phyloP scores from a whole-genome alignment of 1,139 yeast genomes.

The Waltiozyma sp. region DNA sequence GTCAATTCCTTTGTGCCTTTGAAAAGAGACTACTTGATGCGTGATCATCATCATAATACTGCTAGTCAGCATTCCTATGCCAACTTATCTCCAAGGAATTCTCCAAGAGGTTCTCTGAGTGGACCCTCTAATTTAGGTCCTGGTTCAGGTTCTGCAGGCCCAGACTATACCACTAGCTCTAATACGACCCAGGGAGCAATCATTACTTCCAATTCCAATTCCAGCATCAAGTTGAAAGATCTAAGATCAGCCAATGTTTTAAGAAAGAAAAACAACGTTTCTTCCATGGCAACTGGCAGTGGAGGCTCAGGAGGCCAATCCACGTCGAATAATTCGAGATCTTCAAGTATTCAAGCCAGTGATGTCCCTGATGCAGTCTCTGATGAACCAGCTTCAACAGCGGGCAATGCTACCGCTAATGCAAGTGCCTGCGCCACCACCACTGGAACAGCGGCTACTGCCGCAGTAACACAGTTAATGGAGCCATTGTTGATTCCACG shows the following conservation, averaged over 20 bases:
- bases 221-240: conserved; percentile 11
- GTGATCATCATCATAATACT: neutral
- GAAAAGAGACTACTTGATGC: conserved; percentile 12
- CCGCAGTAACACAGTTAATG: conserved; percentile 17
- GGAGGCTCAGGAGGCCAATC: neutral
- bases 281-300: no score
- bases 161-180: neutral
- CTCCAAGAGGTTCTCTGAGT: conserved; percentile 26
- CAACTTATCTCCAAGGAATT: conserved; percentile 26
- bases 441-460: conserved; percentile 5
- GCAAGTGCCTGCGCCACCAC: conserved; percentile 5
- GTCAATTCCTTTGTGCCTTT: conserved; percentile 1
- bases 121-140: conserved; percentile 23
- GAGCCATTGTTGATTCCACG: conserved; percentile 61
- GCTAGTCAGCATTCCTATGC: neutral
- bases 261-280: neutral
- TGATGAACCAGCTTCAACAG: neutral
- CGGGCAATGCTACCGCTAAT: neutral
- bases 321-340: conserved; percentile 2
- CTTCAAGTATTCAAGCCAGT: conserved; percentile 9
- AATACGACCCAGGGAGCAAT: neutral
- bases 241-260: conserved; percentile 6
- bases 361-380: conserved; percentile 6
- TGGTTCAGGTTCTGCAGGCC: conserved; percentile 13
- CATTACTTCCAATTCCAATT: neutral